These are phyloP conservation scores for Xerocomus tenax DNA, from an alignment of 1,284 basidiomycete genomes.

Conservation along the genomic window DNA sequence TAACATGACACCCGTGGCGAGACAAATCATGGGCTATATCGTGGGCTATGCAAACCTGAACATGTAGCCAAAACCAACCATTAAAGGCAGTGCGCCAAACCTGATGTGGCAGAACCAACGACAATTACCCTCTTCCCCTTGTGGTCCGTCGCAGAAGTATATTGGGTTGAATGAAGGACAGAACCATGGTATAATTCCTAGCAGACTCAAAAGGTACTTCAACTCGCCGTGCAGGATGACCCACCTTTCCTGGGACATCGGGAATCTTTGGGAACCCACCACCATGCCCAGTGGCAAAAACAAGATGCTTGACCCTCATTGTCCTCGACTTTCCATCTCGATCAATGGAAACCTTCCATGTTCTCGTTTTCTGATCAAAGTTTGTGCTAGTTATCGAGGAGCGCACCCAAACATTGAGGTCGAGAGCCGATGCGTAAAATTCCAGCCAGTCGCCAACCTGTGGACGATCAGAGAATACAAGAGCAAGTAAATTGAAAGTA, in stretches of 20 bases:
- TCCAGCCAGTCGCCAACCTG: slow-evolving; percentile 54
- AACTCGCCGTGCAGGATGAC: not conserved
- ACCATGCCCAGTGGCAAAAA: slow-evolving; percentile 36
- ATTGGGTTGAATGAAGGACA: slow-evolving; percentile 34
- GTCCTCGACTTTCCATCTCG: slow-evolving; percentile 19
- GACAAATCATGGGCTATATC: slow-evolving; percentile 26
- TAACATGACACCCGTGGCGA: slow-evolving; percentile 18
- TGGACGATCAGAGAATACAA: slow-evolving; percentile 1
- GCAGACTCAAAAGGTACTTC: not conserved
- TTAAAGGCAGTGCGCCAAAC: slow-evolving; percentile 9
- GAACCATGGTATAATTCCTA: slow-evolving; percentile 21
- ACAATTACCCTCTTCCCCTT: slow-evolving; percentile 22
- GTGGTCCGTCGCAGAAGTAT: slow-evolving; percentile 28
- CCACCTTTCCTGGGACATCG: slow-evolving; percentile 20
- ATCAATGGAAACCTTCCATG: slow-evolving; percentile 31
- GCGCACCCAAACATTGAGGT: slow-evolving; percentile 49
- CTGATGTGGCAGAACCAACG: slow-evolving; percentile 26
- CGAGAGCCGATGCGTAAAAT: slow-evolving; percentile 43
- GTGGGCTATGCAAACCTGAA: slow-evolving; percentile 17
- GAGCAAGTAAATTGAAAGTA: slow-evolving; percentile 8
- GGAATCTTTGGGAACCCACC: slow-evolving; percentile 32
- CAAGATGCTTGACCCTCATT: slow-evolving; percentile 31
- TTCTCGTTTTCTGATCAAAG: slow-evolving; percentile 26
- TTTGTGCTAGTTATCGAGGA: slow-evolving; percentile 34
- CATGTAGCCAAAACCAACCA: not conserved